Evolutionary conservation across 1,284 basidiomycete genomes (phyloP), one percentile per base, ranked within the genome.

Genomic region (Neotropicomus parvogracilis): DNA sequence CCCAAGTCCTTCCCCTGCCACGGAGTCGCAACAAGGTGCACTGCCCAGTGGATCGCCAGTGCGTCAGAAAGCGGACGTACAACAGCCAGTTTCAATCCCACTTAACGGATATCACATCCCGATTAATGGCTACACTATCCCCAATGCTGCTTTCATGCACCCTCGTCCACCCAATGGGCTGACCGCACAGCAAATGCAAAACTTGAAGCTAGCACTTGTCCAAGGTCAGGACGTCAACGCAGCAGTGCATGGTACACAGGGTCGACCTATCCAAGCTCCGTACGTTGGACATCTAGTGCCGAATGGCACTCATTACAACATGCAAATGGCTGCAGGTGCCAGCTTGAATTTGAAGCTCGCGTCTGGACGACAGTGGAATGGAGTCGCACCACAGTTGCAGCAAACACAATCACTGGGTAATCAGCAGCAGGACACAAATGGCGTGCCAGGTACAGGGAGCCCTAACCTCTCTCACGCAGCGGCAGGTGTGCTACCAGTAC

Each of bases 161-260:
- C 13, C 64, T 2, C 56, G 62, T 36, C 69, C 63, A 26, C 59
- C 63, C 2, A 68, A 69, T 52, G 64, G 64, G 29, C 55, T 82
- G 36, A 77, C 67, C 21, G 44, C 66, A 13, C 81, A 83, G 51
- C 80, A 82, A 56, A 68, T 82, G 63, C 76, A 81, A 59, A 73
- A 67, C 43, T 55, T 81, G 36, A 81, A 81, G 63, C 64, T 73
- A 5, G 74, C 71, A 1, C 75, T 80, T 48, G 73, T 71, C 16
- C 60, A 70, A 40, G 59, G 65, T 20, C 69, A 71, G 37, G 75
- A 79, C 41, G 57, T 71, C 24, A 64, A 44, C 16, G 58, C 60
- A 35, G 55, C 59, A 9, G 56, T 74, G 43, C 72, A 73, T 52
- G 57, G 60, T 4, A 56, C 65, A 45, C 63, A 65, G 32, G 59